A percentile compares a stretch with the other conserved stretches of the same genome.
Evolutionary conservation across 2,329 filamentous ascomycete species (phyloP).

Genomic region (Pseudopithomyces maydicus): DNA sequence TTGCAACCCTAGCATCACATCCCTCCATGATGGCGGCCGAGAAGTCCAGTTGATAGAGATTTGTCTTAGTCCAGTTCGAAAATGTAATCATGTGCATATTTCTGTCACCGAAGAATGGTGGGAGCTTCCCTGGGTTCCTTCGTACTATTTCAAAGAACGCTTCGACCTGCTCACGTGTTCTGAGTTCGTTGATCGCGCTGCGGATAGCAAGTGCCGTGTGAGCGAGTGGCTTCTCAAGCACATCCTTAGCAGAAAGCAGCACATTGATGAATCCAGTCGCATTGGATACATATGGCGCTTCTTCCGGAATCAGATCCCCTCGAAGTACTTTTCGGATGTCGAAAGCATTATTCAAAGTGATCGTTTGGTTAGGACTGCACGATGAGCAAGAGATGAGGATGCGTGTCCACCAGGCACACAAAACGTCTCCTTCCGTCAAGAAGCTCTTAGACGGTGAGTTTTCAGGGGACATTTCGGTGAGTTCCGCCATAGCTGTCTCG

Average conservation of each 20-base stretch:
- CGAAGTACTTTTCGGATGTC: constrained; percentile 1
- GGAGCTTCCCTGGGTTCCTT: not conserved
- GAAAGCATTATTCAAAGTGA: constrained; percentile 5
- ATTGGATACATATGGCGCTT: constrained; percentile 4
- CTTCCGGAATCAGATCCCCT: constrained; percentile 4
- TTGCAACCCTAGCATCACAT: not conserved
- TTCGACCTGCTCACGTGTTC: constrained; percentile 3
- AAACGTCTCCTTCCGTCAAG: constrained; percentile 5
- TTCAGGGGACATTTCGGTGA: not conserved
- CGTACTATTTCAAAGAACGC: constrained; percentile 4
- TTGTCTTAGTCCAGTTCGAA: constrained; percentile 9
- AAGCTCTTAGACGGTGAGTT: not conserved
- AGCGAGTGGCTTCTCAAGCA: not conserved
- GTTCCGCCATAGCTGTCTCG: constrained; percentile 13
- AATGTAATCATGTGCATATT: constrained; percentile 7
- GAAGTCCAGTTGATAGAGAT: constrained; percentile 1
- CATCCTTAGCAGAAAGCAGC: constrained; percentile 1
- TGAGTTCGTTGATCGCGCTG: too few species aligned
- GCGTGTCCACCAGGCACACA: constrained; percentile 8
- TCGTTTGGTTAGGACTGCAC: not conserved
- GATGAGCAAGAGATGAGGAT: constrained; percentile 1
- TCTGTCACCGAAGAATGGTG: constrained; percentile 8
- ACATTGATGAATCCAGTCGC: constrained; percentile 7
- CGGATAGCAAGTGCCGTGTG: not conserved
- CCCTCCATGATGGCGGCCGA: not conserved